Base-by-base conservation (phyloP, 2,329 filamentous ascomycete species). In the Arthrobotrys conoides region DNA sequence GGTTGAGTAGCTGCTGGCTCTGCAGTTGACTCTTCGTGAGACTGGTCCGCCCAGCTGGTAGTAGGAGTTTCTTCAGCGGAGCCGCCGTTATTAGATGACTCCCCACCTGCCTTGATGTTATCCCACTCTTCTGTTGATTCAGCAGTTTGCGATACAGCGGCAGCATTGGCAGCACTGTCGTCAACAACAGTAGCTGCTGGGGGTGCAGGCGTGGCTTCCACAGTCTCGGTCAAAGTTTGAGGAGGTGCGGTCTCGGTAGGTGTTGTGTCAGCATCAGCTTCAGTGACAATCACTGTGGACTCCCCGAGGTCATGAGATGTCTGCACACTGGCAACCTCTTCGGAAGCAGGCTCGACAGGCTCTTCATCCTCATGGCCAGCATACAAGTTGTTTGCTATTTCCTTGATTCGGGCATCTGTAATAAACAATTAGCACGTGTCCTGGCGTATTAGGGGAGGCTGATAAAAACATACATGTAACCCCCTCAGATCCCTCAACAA, bases 401-500 rank as follows among this genome's bases (percentile, higher is more conserved):
- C 85, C 85, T 90, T 90, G 81, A 91, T 86, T 80, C 90, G 87
- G 76, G 86, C 87, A 83, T 87, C 90, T 91, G 65, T n/a, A 27
- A 33, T 6, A 10, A 10, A 14, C 3, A 46, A 2, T 51, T 46
- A 51, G 49, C n/a, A 14, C 16, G 9, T 24, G 16, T n/a, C 12
- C 24, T 64, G 2, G 10, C 36, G 18, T 46, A 14, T 30, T 30
- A 41, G 22, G 46, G 61, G 24, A 67, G 5, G 3, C 49, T 14
- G 5, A 4, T 57, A 53, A 2, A 73, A 76, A 86, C 91, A 84
- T 87, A 95, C 93, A 96, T 46, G 91, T 93, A 27, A 92, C 90
- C 81, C 53, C 55, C 36, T 89, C 85, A 24, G 93, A 87, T 79
- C 87, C 84, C 38, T 91, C 89, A 71, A 91, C 90, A 64, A 87